These are phyloP conservation scores for Neolentinus lepideus DNA, from an alignment of 1,284 basidiomycete species.

Conservation along the genomic window DNA sequence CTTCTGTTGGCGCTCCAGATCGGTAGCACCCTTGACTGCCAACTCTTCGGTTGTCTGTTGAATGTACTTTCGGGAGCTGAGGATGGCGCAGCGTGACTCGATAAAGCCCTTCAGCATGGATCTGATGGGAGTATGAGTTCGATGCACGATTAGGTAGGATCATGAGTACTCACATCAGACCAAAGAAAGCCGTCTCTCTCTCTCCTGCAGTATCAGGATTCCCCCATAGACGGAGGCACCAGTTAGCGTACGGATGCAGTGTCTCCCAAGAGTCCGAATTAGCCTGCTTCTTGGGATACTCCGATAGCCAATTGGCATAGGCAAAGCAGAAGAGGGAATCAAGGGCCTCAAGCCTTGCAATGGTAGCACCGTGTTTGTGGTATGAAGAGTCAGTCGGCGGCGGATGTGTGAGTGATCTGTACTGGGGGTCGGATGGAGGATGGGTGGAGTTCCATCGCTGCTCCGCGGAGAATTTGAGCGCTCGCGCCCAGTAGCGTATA, in stretches of 20 bases:
- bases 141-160: constrained; percentile 16
- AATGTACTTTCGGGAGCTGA: constrained; percentile 32
- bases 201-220: constrained; percentile 54
- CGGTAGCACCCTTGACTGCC: background rate
- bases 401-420: constrained; percentile 51
- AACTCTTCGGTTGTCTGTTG: constrained; percentile 30
- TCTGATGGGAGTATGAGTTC: constrained; percentile 32
- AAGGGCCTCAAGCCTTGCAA: constrained; percentile 67
- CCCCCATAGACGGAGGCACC: constrained; percentile 63
- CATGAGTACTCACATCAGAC: constrained; percentile 62
- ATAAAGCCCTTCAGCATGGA: constrained; percentile 71
- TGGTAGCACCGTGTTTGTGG: constrained; percentile 61
- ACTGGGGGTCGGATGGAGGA: constrained; percentile 54
- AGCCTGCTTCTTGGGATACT: constrained; percentile 44
- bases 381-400: constrained; percentile 58
- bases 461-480: constrained; percentile 71
- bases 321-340: constrained; percentile 70
- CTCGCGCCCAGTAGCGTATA: constrained; percentile 44
- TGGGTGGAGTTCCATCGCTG: constrained; percentile 68
- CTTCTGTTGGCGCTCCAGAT: constrained; percentile 1
- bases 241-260: constrained; percentile 53
- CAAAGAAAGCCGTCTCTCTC: constrained; percentile 65
- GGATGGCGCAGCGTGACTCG: constrained; percentile 48
- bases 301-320: constrained; percentile 66
- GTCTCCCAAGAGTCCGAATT: constrained; percentile 54